Conservation (phyloP, 148 eudicot genomes). For the Vaccinium macrocarpon region DNA sequence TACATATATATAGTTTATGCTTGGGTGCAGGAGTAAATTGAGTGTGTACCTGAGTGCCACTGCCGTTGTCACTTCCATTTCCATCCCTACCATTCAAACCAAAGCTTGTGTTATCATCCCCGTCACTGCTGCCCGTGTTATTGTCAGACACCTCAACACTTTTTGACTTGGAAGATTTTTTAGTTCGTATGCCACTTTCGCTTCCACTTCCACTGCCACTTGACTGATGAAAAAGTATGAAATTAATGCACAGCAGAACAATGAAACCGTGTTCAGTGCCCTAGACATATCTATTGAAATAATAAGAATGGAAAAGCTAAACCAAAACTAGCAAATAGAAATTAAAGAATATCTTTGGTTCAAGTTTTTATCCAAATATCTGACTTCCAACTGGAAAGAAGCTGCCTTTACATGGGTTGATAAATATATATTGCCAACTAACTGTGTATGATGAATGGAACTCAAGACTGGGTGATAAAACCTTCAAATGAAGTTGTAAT, state of each 20-base stretch:
- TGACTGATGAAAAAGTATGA: constrained; percentile 36
- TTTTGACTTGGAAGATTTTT: constrained; percentile 41
- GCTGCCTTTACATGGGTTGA: background rate
- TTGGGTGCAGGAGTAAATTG: background rate
- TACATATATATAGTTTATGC: background rate
- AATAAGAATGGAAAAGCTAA: constrained; percentile 2
- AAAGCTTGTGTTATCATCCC: constrained; percentile 46
- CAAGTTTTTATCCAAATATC: background rate
- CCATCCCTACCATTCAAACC: constrained; percentile 47
- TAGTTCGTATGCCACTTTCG: constrained; percentile 53
- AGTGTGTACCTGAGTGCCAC: constrained; percentile 66
- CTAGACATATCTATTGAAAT: background rate
- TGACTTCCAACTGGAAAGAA: background rate
- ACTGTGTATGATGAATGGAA: background rate
- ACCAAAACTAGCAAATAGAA: background rate
- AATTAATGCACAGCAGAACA: constrained; percentile 14
- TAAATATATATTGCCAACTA: background rate
- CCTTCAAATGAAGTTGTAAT: constrained; percentile 8
- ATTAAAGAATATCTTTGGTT: background rate
- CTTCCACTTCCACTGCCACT: constrained; percentile 68
- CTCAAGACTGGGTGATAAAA: background rate
- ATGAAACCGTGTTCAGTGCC: background rate
- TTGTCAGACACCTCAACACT: constrained; percentile 48
- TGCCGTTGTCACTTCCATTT: constrained; percentile 82
- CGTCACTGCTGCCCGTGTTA: constrained; percentile 44